Conservation (phyloP, 495 filamentous ascomycete genomes). For the Astrocystis sublimbata region DNA sequence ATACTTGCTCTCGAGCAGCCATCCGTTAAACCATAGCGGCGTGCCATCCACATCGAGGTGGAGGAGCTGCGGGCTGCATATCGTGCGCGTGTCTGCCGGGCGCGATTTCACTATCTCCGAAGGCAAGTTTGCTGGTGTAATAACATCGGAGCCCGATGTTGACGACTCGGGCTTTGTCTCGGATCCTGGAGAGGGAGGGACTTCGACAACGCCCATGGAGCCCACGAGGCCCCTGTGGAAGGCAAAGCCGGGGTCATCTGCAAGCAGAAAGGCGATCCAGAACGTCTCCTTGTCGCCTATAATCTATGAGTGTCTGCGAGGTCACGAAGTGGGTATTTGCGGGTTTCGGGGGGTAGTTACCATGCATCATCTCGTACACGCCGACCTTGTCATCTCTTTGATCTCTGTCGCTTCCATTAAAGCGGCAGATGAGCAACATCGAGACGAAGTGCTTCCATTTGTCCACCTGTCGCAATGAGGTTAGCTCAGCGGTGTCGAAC, state of each 20-base stretch:
- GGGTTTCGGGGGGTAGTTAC: conserved; percentile 5
- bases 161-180: background rate
- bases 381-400: conserved; percentile 32
- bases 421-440: conserved; percentile 28
- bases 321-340: background rate
- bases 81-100: conserved; percentile 4
- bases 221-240: conserved; percentile 33
- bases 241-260: conserved; percentile 26
- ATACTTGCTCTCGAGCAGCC: conserved; percentile 29
- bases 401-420: conserved; percentile 23
- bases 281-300: conserved; percentile 36
- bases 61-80: conserved; percentile 33
- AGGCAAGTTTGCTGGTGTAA: too few relatives aligned
- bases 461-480: conserved; percentile 10
- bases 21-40: conserved; percentile 34
- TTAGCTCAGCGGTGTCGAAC: background rate
- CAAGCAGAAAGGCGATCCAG: conserved; percentile 37
- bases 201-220: conserved; percentile 25
- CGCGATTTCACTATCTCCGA: too few relatives aligned
- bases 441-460: conserved; percentile 30
- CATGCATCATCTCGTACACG: conserved; percentile 33
- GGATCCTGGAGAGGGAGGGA: background rate
- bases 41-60: conserved; percentile 29
- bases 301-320: background rate
- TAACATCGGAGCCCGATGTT: background rate